Evolutionary conservation across 2,329 filamentous ascomycete species (phyloP).

Genomic region (Colletotrichum sp.): DNA sequence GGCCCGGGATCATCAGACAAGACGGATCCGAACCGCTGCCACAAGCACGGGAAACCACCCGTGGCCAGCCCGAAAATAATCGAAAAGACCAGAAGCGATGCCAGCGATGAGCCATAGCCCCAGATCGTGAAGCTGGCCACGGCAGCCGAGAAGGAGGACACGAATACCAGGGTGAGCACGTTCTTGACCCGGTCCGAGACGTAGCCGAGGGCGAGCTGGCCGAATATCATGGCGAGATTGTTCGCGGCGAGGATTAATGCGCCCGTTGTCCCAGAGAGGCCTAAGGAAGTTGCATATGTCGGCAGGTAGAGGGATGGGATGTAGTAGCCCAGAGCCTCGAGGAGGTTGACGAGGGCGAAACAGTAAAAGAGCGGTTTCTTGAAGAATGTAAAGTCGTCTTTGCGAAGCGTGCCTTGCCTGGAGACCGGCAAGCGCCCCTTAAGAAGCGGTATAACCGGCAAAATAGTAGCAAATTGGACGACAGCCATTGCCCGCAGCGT

Average conservation of each 20-base stretch:
- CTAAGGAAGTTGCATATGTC: constrained; percentile 48
- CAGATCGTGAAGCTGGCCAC: constrained; percentile 57
- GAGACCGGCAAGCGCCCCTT: constrained; percentile 45
- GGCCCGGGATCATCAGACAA: constrained; percentile 29
- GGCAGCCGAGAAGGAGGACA: constrained; percentile 50
- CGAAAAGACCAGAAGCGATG: constrained; percentile 53
- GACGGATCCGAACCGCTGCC: constrained; percentile 29
- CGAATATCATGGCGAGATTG: constrained; percentile 52
- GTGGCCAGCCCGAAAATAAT: constrained; percentile 63
- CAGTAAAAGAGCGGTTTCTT: constrained; percentile 27
- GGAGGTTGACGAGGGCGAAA: constrained; percentile 52
- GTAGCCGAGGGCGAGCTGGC: constrained; percentile 48
- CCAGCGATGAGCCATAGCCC: constrained; percentile 52
- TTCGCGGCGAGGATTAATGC: constrained; percentile 52
- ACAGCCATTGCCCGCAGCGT: constrained; percentile 45
- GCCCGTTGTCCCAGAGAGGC: constrained; percentile 41
- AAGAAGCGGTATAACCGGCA: constrained; percentile 44
- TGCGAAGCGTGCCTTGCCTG: constrained; percentile 24
- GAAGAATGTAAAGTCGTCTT: constrained; percentile 26
- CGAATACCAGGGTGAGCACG: constrained; percentile 44
- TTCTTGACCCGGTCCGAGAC: constrained; percentile 49
- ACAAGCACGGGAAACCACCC: constrained; percentile 34
- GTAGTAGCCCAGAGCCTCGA: constrained; percentile 59
- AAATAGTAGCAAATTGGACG: constrained; percentile 38
- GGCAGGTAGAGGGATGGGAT: constrained; percentile 61